Conservation (phyloP, 1,284 basidiomycete genomes). For the Fomitopsis schrenkii region DNA sequence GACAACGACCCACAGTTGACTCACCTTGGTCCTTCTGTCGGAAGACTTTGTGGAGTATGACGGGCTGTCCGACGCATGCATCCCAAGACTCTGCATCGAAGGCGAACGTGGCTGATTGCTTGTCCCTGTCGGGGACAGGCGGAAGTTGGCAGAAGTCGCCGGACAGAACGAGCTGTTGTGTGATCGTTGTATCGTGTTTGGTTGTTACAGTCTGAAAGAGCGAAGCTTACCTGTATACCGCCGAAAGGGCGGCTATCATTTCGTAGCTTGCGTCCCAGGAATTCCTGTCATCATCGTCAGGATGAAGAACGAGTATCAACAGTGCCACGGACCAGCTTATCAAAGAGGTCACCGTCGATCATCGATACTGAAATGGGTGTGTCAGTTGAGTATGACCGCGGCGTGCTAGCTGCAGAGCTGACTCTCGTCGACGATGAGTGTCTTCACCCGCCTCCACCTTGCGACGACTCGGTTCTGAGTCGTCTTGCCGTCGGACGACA, state of each 20-base stretch:
- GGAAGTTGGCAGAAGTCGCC: constrained; percentile 83
- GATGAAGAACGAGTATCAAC: neutral
- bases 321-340: constrained; percentile 50
- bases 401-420: constrained; percentile 14
- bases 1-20: constrained; percentile 3
- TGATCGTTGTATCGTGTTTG: neutral
- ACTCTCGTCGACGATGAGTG: constrained; percentile 74
- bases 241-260: constrained; percentile 55
- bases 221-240: constrained; percentile 58
- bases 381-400: neutral
- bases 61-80: constrained; percentile 34
- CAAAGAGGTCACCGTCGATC: constrained; percentile 56
- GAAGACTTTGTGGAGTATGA: constrained; percentile 36
- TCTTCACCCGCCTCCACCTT: constrained; percentile 28
- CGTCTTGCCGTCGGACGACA: constrained; percentile 42
- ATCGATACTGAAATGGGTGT: constrained; percentile 43
- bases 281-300: constrained; percentile 26
- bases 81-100: constrained; percentile 70
- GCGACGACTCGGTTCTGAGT: constrained; percentile 7
- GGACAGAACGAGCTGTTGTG: constrained; percentile 58
- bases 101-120: constrained; percentile 43
- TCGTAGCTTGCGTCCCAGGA: constrained; percentile 48
- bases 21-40: constrained; percentile 53
- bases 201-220: constrained; percentile 2
- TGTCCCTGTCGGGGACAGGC: constrained; percentile 52